Base-by-base conservation (phyloP, 2,329 filamentous ascomycete species). In the Cytospora schulzeri region DNA sequence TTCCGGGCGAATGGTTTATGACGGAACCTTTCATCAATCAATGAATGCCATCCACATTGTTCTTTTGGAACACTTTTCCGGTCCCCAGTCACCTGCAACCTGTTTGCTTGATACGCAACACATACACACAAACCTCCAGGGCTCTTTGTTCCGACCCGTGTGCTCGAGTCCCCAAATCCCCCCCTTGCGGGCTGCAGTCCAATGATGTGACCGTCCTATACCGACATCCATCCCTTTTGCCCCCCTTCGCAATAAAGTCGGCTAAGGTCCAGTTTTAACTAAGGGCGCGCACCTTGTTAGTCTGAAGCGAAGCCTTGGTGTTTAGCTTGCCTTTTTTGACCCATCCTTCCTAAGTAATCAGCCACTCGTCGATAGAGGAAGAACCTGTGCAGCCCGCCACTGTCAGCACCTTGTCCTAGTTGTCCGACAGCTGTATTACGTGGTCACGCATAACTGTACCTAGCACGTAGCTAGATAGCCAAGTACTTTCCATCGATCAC, bases 1-100 rank as follows among this genome's bases (percentile, higher is more conserved):
- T 66, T 62, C 62, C 65, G 65, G 65, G 59, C 57, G 62, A 64
- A 62, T 57, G 62, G 65, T 66, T n/a, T n/a, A n/a, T 31, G 64
- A 63, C 60, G 15, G 53, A 22, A 5, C n/a, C 6, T 17, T n/a
- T 31, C 11, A 51, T 57, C 26, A 17, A 15, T 24, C 17, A 7
- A n/a, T 26, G n/a, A n/a, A 35, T 38, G 22, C n/a, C 19, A n/a
- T 4, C 19, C 12, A 4, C 26, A 8, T 8, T 6, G 24, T 24
- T 57, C 31, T 41, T 52, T 51, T 61, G 5, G 31, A 6, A n/a
- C 24, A 2, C 9, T 8, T 52, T 26, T 31, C 22, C 22, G 22
- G 4, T 45, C 12, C 31, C 22, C 22, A 28, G 4, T 45, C 12
- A 17, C 41, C 35, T 48, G n/a, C 45, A 48, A 24, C 45, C 9